phyloP scores from a whole-genome alignment of 2,329 filamentous ascomycete genomes.

The Podosphaera aphanis region DNA sequence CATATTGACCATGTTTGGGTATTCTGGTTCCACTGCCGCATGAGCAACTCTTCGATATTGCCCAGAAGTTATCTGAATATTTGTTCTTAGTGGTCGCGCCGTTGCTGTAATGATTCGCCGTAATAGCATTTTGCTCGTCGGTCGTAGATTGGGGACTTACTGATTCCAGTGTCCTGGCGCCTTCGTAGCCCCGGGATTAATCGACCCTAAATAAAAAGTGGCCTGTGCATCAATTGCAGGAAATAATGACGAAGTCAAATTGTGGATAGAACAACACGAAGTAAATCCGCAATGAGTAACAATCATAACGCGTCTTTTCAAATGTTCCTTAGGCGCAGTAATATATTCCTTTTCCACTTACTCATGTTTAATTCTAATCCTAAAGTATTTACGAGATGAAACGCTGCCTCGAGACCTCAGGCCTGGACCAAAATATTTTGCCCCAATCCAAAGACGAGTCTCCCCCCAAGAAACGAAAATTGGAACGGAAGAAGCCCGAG shows the following conservation, averaged over 20 bases:
- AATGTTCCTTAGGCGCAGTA: slow-evolving; percentile 1
- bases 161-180: too few species aligned
- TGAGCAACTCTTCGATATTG: slow-evolving; percentile 24
- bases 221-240: background rate
- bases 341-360: background rate
- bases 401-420: background rate
- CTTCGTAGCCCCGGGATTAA: too few species aligned
- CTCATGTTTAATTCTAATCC: background rate
- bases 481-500: slow-evolving; percentile 28
- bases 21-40: slow-evolving; percentile 7
- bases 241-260: background rate
- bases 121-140: slow-evolving; percentile 31
- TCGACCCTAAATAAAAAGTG: background rate
- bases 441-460: slow-evolving; percentile 10
- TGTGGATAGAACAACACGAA: background rate
- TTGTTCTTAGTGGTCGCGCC: slow-evolving; percentile 15
- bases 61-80: slow-evolving; percentile 23
- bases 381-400: background rate
- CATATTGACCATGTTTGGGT: slow-evolving; percentile 13
- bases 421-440: background rate
- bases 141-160: background rate
- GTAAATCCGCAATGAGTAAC: background rate
- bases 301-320: slow-evolving; percentile 1
- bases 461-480: slow-evolving; percentile 42
- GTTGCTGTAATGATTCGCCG: slow-evolving; percentile 31